Percentiles rank a stretch among this genome's conserved stretches.
phyloP scores from a whole-genome alignment of 345 rosid genomes.

The Brassica napus region Da-Ae NC_063450.1:11118501-11119000 shows the following conservation, averaged over 20 bases:
- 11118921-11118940: constrained; percentile 40
- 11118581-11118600: too few species aligned
- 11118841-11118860: constrained; percentile 25
- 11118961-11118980: not conserved
- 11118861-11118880: not conserved
- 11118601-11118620: not conserved
- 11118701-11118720: constrained; percentile 29
- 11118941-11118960: constrained; percentile 39
- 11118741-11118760: constrained; percentile 30
- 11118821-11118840: constrained; percentile 33
- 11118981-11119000: not conserved
- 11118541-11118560: too few species aligned
- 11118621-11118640: not conserved
- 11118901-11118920: constrained; percentile 40
- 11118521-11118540: too few species aligned
- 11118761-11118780: constrained; percentile 31
- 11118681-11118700: constrained; percentile 23
- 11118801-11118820: constrained; percentile 27
- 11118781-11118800: constrained; percentile 43
- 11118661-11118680: too few species aligned
- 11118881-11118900: constrained; percentile 36
- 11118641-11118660: too few species aligned
- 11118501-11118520: too few species aligned
- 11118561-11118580: too few species aligned
- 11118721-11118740: constrained; percentile 26